These are phyloP conservation scores for Trypanosomatidae sp. DNA, from an alignment of 208 protist genomes.

Conservation along the genomic window DNA sequence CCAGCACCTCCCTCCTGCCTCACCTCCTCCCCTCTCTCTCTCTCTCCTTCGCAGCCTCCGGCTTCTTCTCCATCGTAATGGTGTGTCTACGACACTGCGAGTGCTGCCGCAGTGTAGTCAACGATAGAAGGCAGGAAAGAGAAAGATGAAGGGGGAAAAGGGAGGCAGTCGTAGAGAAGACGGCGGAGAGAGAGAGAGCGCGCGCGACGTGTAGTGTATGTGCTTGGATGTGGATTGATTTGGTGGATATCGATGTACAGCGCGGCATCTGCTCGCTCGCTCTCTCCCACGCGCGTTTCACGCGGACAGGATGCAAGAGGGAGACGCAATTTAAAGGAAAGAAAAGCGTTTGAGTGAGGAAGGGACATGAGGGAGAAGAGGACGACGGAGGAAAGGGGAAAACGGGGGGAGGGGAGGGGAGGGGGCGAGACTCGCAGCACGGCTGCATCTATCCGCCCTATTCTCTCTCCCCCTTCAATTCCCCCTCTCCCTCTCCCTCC, in stretches of 20 bases:
- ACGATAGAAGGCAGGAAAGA: too few relatives aligned
- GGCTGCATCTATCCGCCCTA: neutral
- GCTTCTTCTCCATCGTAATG: neutral
- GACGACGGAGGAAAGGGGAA: neutral
- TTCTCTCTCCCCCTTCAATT: neutral
- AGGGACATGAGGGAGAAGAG: too few relatives aligned
- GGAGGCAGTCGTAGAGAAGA: neutral
- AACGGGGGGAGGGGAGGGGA: neutral
- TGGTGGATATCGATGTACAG: neutral
- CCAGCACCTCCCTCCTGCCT: too few relatives aligned
- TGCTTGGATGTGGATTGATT: neutral
- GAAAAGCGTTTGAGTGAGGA: neutral
- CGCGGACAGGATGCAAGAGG: neutral
- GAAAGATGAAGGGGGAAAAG: too few relatives aligned
- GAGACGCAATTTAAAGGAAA: neutral
- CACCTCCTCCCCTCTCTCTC: neutral
- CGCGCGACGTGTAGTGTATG: too few relatives aligned
- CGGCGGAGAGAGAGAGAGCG: too few relatives aligned
- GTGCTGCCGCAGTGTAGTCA: neutral
- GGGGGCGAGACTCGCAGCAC: neutral
- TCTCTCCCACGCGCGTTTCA: neutral
- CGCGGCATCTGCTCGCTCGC: neutral
- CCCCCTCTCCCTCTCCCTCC: neutral
- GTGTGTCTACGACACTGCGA: neutral
- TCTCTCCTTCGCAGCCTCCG: neutral